Conservation (phyloP, 1,139 yeast genomes). For the Geotrichum restrictum region DNA sequence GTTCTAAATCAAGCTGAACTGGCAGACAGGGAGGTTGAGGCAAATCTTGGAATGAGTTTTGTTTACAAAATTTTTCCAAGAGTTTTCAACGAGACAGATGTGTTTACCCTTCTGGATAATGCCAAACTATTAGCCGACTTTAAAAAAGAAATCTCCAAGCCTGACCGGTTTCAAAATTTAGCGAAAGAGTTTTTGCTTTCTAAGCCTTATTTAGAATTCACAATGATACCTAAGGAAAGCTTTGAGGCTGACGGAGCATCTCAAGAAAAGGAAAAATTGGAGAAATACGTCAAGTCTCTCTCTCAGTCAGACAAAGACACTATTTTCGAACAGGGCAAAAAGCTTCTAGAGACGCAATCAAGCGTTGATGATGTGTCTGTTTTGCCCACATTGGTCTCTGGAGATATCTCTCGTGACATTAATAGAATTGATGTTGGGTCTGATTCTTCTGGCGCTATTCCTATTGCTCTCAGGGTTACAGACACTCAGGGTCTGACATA, state of each 20-base stretch:
- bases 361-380: conserved; percentile 69
- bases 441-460: conserved; percentile 21
- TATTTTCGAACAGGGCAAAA: conserved; percentile 57
- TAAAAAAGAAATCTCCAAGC: conserved; percentile 56
- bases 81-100: conserved; percentile 77
- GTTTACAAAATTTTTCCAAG: conserved; percentile 72
- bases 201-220: conserved; percentile 61
- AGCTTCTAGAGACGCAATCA: conserved; percentile 60
- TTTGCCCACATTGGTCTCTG: conserved; percentile 68
- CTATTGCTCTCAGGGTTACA: conserved; percentile 36
- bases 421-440: conserved; percentile 40
- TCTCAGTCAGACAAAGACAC: conserved; percentile 54
- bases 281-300: conserved; percentile 44
- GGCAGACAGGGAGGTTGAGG: conserved; percentile 76
- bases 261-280: conserved; percentile 57
- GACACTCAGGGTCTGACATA: conserved; percentile 58
- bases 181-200: conserved; percentile 52
- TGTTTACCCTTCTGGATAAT: conserved; percentile 62
- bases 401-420: conserved; percentile 66
- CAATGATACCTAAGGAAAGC: conserved; percentile 65
- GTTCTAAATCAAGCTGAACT: conserved; percentile 84
- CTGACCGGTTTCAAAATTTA: conserved; percentile 53
- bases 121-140: conserved; percentile 58
- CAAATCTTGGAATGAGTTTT: conserved; percentile 83
- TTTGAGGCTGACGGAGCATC: conserved; percentile 48